These are phyloP conservation scores for Exophiala phaeomuriformis DNA, from an alignment of 2,329 filamentous ascomycete species.

Conservation along the genomic window DNA sequence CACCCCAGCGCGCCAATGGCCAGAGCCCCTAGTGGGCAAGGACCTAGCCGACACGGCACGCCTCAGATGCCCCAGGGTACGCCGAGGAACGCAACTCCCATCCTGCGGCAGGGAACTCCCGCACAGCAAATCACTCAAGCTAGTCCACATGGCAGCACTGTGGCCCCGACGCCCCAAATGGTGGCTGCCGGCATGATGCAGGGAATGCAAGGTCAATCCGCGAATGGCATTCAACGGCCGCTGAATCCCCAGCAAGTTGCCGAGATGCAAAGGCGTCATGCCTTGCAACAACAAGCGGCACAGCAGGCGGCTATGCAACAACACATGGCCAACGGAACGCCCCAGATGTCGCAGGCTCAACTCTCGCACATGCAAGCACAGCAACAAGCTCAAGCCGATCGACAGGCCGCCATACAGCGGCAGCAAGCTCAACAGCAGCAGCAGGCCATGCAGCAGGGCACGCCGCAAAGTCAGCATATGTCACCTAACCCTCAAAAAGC, in stretches of 20 bases:
- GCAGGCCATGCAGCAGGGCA: conserved; percentile 28
- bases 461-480: conserved; percentile 26
- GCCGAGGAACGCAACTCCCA: conserved; percentile 42
- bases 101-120: conserved; percentile 43
- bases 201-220: conserved; percentile 36
- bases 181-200: conserved; percentile 37
- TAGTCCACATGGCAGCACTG: conserved; percentile 38
- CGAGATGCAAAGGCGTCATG: conserved; percentile 36
- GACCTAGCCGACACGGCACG: conserved; percentile 41
- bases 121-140: conserved; percentile 42
- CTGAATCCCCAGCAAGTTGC: conserved; percentile 38
- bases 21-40: conserved; percentile 40
- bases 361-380: conserved; percentile 25
- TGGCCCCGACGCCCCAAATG: conserved; percentile 41
- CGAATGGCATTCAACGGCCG: conserved; percentile 33
- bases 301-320: conserved; percentile 36
- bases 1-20: conserved; percentile 43
- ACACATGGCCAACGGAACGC: conserved; percentile 29
- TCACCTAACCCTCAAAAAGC: conserved; percentile 28
- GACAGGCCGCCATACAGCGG: conserved; percentile 27
- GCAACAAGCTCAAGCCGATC: conserved; percentile 28
- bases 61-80: conserved; percentile 43
- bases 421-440: conserved; percentile 29
- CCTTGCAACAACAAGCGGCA: conserved; percentile 40
- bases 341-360: conserved; percentile 32